Base-by-base conservation (phyloP, 106 monocot species). In the Xerophyta viscosa region DNA sequence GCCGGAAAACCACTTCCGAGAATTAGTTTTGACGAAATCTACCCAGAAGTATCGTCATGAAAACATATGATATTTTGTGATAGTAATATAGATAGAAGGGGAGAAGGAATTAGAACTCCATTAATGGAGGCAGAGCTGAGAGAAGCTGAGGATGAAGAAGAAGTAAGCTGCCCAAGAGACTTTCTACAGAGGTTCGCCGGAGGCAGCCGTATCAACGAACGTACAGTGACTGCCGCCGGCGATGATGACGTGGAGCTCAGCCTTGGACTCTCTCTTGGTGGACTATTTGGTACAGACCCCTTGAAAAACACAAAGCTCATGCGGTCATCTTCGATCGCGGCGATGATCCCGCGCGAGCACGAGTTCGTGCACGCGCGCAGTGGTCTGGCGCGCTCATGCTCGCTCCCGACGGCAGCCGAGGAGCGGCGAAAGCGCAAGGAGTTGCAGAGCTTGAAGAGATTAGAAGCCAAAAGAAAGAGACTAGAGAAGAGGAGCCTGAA, bases 401-500 rank as follows among this genome's bases (percentile, higher is more conserved):
- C 90, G 8, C 55, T 90, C 52, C 90, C 84, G 33, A 41, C 66
- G 46, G 84, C 71, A 64, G 50, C 62, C 27, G 80, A 84, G 68
- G 79, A 76, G 25, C 42, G 64, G 42, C 37, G 71, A 50, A 77
- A 75, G 67, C 59, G 84, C 52, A 80, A 68, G 55, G 84, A 77
- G 68, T 7, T 84, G 71, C 84, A 81, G 77, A 69, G 58, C 48
- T 31, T 84, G 49, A 77, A 80, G 74, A 60, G 90, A 50, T 4
- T 90, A 53, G 80, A 84, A 50, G 80, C 84, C 25, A 90, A 84
- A 71, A 73, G 77, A 65, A 90, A 90, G 80, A 70, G 90, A 25
- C 50, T 58, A n/a, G 90, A 77, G 61, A 80, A 71, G 63, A 66
- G 71, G 57, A 85, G 56, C 41, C 53, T 60, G 29, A 48, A 53